These are phyloP conservation scores for Striga asiatica DNA, from an alignment of 257 asterid genomes.

Conservation along the genomic window DNA sequence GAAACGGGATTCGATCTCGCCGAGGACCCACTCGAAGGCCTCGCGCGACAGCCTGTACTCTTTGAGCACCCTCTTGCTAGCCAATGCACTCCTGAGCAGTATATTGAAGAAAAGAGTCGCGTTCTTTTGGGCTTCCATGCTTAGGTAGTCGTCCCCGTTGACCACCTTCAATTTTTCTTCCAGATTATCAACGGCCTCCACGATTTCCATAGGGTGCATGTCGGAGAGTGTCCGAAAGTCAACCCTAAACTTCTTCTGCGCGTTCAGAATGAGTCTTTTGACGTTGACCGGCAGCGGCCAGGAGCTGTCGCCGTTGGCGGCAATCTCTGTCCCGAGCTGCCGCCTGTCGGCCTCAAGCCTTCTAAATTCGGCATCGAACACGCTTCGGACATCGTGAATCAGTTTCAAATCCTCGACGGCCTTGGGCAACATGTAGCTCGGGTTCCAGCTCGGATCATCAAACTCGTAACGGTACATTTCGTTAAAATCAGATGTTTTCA, in stretches of 20 bases:
- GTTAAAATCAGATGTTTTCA: conserved; percentile 56
- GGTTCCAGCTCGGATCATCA: conserved; percentile 73
- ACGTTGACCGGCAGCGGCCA: conserved; percentile 96
- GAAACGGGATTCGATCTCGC: conserved; percentile 96
- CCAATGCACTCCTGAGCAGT: conserved; percentile 87
- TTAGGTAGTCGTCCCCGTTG: conserved; percentile 92
- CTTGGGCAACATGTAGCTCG: conserved; percentile 74
- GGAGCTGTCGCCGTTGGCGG: conserved; percentile 75
- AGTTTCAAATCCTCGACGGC: conserved; percentile 78
- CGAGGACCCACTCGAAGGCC: conserved; percentile 97
- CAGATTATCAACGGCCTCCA: conserved; percentile 93
- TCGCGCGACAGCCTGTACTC: conserved; percentile 88
- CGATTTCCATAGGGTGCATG: conserved; percentile 98
- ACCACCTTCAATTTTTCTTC: conserved; percentile 96
- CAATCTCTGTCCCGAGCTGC: conserved; percentile 91
- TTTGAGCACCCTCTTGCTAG: conserved; percentile 88
- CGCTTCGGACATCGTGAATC: conserved; percentile 88
- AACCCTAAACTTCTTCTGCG: conserved; percentile 88
- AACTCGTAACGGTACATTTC: conserved; percentile 68
- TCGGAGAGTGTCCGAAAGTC: conserved; percentile 88
- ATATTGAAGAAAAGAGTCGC: conserved; percentile 93
- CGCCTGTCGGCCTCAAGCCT: conserved; percentile 84
- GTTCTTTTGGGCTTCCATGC: conserved; percentile 95
- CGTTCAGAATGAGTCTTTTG: conserved; percentile 75
- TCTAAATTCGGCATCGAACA: conserved; percentile 88